A percentile compares a stretch with the other conserved stretches of the same genome.
Evolutionary conservation across 2,329 filamentous ascomycete genomes (phyloP).

Genomic region (Ustulina deusta): DNA sequence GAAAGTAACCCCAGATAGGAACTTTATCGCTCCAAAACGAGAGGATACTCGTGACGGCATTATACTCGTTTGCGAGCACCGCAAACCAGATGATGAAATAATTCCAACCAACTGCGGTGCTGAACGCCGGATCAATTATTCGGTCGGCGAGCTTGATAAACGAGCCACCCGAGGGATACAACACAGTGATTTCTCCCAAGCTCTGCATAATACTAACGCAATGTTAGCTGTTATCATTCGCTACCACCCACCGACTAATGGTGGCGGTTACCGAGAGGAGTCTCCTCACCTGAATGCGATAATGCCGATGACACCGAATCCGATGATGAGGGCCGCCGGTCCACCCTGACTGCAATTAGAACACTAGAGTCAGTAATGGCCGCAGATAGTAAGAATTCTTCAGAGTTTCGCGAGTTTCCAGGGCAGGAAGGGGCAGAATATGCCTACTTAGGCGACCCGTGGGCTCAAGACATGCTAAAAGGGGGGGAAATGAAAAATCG

Average conservation of each 20-base stretch:
- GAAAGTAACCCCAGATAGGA: slow-evolving; percentile 75
- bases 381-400: too few relatives aligned
- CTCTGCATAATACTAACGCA: slow-evolving; percentile 74
- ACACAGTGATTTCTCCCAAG: slow-evolving; percentile 78
- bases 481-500: too few relatives aligned
- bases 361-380: too few relatives aligned
- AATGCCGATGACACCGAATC: slow-evolving; percentile 77
- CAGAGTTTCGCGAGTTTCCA: too few relatives aligned
- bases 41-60: slow-evolving; percentile 74
- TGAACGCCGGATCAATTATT: slow-evolving; percentile 77
- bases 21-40: slow-evolving; percentile 72
- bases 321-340: slow-evolving; percentile 78
- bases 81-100: slow-evolving; percentile 70
- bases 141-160: slow-evolving; percentile 78
- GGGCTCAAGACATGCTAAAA: too few relatives aligned
- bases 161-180: slow-evolving; percentile 77
- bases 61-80: slow-evolving; percentile 78
- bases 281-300: slow-evolving; percentile 63
- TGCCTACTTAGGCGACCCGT: too few relatives aligned
- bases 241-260: neutral
- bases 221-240: slow-evolving; percentile 25
- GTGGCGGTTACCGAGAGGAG: slow-evolving; percentile 44
- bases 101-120: slow-evolving; percentile 77
- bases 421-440: too few relatives aligned
- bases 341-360: too few relatives aligned